Percentiles rank a stretch among this genome's conserved stretches.
These are phyloP conservation scores for Piloderma croceum DNA, from an alignment of 768 basidiomycete species.

Conservation along the genomic window DNA sequence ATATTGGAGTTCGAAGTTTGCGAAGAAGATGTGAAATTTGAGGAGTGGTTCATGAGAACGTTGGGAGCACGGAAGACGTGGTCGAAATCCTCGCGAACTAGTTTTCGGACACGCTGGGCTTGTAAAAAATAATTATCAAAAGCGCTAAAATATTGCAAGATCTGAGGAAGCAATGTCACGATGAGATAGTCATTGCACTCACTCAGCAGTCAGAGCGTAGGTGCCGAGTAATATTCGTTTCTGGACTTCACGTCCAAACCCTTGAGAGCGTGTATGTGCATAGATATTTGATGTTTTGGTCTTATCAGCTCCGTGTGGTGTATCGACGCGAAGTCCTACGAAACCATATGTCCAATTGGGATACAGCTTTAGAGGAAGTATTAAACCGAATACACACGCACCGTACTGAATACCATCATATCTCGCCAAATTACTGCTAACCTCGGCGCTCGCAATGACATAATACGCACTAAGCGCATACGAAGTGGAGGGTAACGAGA, in stretches of 20 bases:
- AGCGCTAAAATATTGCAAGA: slow-evolving; percentile 47
- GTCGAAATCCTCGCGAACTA: slow-evolving; percentile 71
- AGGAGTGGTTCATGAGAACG: too few relatives aligned
- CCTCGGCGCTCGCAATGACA: slow-evolving; percentile 91
- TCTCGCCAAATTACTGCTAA: slow-evolving; percentile 84
- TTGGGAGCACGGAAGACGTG: slow-evolving; percentile 58
- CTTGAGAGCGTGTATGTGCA: slow-evolving; percentile 57
- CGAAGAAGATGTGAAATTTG: slow-evolving; percentile 15
- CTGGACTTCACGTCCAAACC: slow-evolving; percentile 82
- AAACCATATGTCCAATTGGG: not conserved
- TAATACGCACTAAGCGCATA: slow-evolving; percentile 93
- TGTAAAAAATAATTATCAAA: slow-evolving; percentile 97
- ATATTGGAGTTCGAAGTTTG: slow-evolving; percentile 33
- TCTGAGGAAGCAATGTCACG: not conserved
- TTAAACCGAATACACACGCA: slow-evolving; percentile 16
- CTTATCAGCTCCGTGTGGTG: slow-evolving; percentile 38
- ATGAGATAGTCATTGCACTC: slow-evolving; percentile 22
- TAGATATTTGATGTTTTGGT: slow-evolving; percentile 54
- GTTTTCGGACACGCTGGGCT: slow-evolving; percentile 74
- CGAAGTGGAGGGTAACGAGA: slow-evolving; percentile 62
- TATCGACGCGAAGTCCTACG: slow-evolving; percentile 46
- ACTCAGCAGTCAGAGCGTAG: slow-evolving; percentile 90
- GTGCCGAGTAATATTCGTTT: slow-evolving; percentile 87
- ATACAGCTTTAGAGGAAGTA: not conserved
- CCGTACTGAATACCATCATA: slow-evolving; percentile 89